These are phyloP conservation scores for Morella rubra DNA, from an alignment of 306 rosid genomes.

Conservation along the genomic window DNA sequence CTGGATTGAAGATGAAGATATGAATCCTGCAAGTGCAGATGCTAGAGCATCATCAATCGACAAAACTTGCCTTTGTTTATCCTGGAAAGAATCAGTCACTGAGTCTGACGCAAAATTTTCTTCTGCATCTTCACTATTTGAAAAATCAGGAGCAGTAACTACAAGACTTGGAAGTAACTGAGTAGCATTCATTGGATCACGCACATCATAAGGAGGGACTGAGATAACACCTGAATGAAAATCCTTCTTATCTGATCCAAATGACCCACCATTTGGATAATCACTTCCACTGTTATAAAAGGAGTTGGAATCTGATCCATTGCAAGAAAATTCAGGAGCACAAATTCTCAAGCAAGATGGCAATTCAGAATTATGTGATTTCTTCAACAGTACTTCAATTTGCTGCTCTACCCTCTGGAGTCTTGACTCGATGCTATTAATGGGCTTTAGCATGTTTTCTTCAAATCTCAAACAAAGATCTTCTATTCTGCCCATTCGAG, in stretches of 20 bases:
- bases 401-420: conserved; percentile 86
- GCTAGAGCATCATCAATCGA: conserved; percentile 79
- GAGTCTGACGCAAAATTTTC: conserved; percentile 31
- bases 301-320: conserved; percentile 53
- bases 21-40: conserved; percentile 75
- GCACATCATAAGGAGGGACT: conserved; percentile 30
- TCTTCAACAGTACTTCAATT: conserved; percentile 56
- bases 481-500: conserved; percentile 74
- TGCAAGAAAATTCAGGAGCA: conserved; percentile 61
- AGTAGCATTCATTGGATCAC: conserved; percentile 41
- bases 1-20: conserved; percentile 46
- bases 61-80: conserved; percentile 41
- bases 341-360: conserved; percentile 48
- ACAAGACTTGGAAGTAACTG: conserved; percentile 62
- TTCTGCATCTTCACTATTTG: conserved; percentile 58
- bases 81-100: conserved; percentile 29
- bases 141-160: conserved; percentile 81
- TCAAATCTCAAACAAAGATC: conserved; percentile 72
- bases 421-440: conserved; percentile 74
- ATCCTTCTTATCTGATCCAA: conserved; percentile 38
- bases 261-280: conserved; percentile 34
- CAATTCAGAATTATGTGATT: conserved; percentile 41
- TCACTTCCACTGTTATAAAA: conserved; percentile 38
- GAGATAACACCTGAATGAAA: conserved; percentile 31
- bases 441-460: conserved; percentile 77